Base-by-base conservation (phyloP, 129 eudicot genomes). In the Logfia minima region DNA sequence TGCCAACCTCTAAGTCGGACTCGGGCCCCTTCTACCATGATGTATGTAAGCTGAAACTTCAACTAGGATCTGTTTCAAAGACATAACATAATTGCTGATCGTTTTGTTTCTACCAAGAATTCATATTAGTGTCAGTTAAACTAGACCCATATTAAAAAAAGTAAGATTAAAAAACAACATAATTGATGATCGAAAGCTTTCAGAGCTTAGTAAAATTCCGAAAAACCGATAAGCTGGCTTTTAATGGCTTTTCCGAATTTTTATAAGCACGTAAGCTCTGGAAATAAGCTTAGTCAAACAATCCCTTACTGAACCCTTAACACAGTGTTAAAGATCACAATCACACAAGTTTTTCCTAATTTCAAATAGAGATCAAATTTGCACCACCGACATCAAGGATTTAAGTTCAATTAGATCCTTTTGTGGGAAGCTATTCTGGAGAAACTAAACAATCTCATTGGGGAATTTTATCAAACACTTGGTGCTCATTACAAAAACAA, bases 1-100 rank as follows among this genome's bases (percentile, higher is more conserved):
- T 93, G 98, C 96, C 92, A 93, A 34, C 90, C 92, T 77, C 88
- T 88, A 24, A 93, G 92, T 72, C 80, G 83, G 28, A 90, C 75
- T 39, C 86, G 90, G 26, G 89, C 90, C 2, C 92, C 83, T 74
- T 78, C 86, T 71, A 87, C 80, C 96, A 93, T 90, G 53, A 53
- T 37, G 62, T n/a, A 80, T 58, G 66, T 78, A 14, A 68, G 37
- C 72, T 63, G 69, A 76, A 67, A 71, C 29, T 62, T 65, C 28
- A 75, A 43, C 48, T 52, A 35, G 17, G 37, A 73, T n/a, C 45
- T 45, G n/a, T 24, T 37, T 75, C 37, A 66, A 37, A 45, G 8
- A 17, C 51, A 72, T 19, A 56, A 56, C 24, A 67, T 1, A 74
- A 61, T 51, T 2, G 10, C 48, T 21, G 37, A 70, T 26, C 52